phyloP scores from a whole-genome alignment of 1,284 basidiomycete genomes.

The Quambalaria eucalypti region DNA sequence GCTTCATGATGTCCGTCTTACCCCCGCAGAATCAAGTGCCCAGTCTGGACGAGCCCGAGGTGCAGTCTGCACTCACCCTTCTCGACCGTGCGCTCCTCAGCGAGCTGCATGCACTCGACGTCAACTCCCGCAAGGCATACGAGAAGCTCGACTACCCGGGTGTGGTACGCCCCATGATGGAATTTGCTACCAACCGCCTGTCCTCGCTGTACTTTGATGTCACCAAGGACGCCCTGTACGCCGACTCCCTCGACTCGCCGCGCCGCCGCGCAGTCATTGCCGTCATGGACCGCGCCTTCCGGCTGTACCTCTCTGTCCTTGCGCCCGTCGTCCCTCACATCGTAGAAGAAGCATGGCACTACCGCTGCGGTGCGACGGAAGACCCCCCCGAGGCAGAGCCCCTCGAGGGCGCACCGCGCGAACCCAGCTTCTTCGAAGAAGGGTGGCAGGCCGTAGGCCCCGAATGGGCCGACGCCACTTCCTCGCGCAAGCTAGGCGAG shows the following conservation, averaged over 20 bases:
- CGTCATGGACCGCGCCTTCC: constrained; percentile 66
- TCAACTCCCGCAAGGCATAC: constrained; percentile 62
- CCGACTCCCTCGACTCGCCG: constrained; percentile 54
- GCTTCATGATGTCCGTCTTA: constrained; percentile 78
- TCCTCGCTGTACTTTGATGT: constrained; percentile 72
- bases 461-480: constrained; percentile 12
- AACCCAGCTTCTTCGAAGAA: constrained; percentile 26
- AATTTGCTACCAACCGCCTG: constrained; percentile 53
- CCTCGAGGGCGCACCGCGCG: constrained; percentile 2
- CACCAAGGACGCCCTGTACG: constrained; percentile 83
- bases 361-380: constrained; percentile 24
- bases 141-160: constrained; percentile 66
- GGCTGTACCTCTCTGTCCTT: constrained; percentile 62
- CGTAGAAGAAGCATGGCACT: constrained; percentile 75
- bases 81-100: constrained; percentile 66
- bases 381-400: constrained; percentile 17
- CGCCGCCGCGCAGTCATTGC: constrained; percentile 62
- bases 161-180: constrained; percentile 50
- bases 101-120: constrained; percentile 67
- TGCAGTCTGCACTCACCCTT: constrained; percentile 32
- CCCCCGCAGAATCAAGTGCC: constrained; percentile 4
- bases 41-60: background rate
- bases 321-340: constrained; percentile 85
- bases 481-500: constrained; percentile 7
- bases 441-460: constrained; percentile 24